Evolutionary conservation across 163 green algal genomes (phyloP), one percentile per base, ranked within the genome.

Genomic region (Coccomyxa subellipsoidea): DNA sequence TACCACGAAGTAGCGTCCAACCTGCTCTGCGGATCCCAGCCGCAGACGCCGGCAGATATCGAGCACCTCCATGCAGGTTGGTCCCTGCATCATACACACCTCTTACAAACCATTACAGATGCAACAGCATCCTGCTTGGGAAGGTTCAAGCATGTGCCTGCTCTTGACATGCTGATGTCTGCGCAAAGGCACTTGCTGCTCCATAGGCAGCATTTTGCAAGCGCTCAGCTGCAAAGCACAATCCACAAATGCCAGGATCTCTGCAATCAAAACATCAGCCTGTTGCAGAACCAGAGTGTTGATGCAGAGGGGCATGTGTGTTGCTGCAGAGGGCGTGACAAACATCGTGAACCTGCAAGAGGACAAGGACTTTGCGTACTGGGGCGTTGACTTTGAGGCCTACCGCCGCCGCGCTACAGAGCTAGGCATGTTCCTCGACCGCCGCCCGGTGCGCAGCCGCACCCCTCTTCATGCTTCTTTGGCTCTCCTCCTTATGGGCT

Each of bases 351-450:
- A 80, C 35, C 66, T 73, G 66, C 91, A 95, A 81, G 89, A 97
- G 81, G 92, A 97, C 84, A 92, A 94, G 77, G 94, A 98, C 87
- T 90, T 96, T 38, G 77, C 88, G 12, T 92, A 98, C 88, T 98
- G 95, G 95, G 87, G 87, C 5, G 91, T 97, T 1, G 85, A 95
- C 83, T 81, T 92, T 25, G 10, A 87, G 10, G 81, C 85, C 27
- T 84, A 97, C 3, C 36, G 77, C 0, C 1, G 54, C 0, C 72
- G 81, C 9, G 92, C 89, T 37, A 3, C 79, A 2, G 83, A 92
- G 54, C 83, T 90, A 10, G 90, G 89, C 53, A 85, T 98, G 10
- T 80, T 87, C 8, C 81, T 93, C 66, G 84, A 93, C 29, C 85
- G 93, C 29, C 47, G 87, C 3, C 91, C 90, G 71, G 88, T 94